Conservation (phyloP, 2,329 filamentous ascomycete species). For the Rhynchosporium graminicola region DNA sequence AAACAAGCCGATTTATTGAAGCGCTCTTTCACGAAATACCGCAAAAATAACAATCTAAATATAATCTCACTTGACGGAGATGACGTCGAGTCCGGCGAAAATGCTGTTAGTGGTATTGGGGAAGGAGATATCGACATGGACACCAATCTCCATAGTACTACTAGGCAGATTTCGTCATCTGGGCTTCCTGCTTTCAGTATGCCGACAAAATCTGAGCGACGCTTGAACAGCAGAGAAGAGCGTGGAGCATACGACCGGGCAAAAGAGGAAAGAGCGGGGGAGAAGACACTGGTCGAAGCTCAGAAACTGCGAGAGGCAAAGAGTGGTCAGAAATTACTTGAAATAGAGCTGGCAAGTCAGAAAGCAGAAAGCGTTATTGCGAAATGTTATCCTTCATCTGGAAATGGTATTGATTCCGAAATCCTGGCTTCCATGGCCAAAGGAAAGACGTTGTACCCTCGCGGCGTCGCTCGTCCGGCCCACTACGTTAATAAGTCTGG, state of each 20-base stretch:
- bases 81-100: neutral
- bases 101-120: neutral
- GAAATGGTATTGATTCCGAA: neutral
- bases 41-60: neutral
- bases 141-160: neutral
- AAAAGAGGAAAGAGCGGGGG: neutral
- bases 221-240: neutral
- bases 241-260: neutral
- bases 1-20: neutral
- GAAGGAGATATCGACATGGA: constrained; percentile 2
- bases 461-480: neutral
- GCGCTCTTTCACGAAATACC: neutral
- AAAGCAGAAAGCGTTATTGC: neutral
- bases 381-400: neutral
- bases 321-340: too few relatives aligned
- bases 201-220: neutral
- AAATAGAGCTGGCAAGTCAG: constrained; percentile 1
- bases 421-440: neutral
- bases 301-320: too few relatives aligned
- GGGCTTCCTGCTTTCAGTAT: neutral
- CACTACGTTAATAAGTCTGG: neutral
- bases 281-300: too few relatives aligned
- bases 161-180: neutral
- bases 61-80: neutral
- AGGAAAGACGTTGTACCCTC: constrained; percentile 11